Conservation (phyloP, 345 rosid species). For the Gossypium australe region DNA sequence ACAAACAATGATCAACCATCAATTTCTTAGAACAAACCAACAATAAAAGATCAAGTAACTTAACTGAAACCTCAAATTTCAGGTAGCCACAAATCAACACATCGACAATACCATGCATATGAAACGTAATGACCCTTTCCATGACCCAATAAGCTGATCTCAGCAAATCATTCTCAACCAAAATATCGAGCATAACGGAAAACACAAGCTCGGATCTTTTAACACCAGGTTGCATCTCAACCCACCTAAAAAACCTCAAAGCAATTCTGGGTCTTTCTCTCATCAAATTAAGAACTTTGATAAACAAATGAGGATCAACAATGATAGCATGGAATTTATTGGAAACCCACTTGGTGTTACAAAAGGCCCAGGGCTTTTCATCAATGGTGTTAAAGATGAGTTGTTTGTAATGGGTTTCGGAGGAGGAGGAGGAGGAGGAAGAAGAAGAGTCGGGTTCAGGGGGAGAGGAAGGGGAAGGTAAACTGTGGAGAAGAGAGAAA, state of each 20-base stretch:
- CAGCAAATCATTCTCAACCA: constrained; percentile 45
- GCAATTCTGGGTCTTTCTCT: constrained; percentile 49
- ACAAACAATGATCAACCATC: constrained; percentile 48
- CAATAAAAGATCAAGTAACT: constrained; percentile 51
- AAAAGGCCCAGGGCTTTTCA: constrained; percentile 30
- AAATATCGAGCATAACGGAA: constrained; percentile 48
- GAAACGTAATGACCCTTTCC: constrained; percentile 36
- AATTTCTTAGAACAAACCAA: constrained; percentile 46
- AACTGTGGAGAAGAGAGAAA: constrained; percentile 22
- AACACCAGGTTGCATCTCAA: constrained; percentile 43
- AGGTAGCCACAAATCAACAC: constrained; percentile 33
- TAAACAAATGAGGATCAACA: constrained; percentile 44
- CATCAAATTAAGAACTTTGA: constrained; percentile 40
- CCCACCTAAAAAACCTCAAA: constrained; percentile 53
- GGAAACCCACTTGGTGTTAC: constrained; percentile 41
- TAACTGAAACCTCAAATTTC: constrained; percentile 25
- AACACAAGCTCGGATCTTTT: constrained; percentile 34
- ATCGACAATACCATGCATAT: constrained; percentile 51
- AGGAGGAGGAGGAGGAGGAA: neutral
- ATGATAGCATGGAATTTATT: constrained; percentile 36
- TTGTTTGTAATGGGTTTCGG: constrained; percentile 40
- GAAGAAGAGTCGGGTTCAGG: neutral
- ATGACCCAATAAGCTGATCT: constrained; percentile 46
- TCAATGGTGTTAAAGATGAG: constrained; percentile 40
- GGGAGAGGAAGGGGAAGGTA: neutral